Evolutionary conservation across 148 eudicot species (phyloP).

Genomic region (Amaranthus palmeri): DNA sequence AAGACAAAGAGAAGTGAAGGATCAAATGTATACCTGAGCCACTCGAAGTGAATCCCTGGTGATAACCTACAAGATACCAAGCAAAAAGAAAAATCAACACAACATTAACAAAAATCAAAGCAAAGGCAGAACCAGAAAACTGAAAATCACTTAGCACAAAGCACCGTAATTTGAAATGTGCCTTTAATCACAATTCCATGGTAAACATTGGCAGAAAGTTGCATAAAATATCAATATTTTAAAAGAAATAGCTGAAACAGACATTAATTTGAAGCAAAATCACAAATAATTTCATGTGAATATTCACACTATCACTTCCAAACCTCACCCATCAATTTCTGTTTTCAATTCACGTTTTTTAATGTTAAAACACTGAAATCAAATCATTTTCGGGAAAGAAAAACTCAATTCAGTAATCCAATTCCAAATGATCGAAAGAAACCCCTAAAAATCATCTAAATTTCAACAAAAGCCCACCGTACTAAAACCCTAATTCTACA

Average conservation of each 20-base stretch:
- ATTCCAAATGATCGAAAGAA: not conserved
- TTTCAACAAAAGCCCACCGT: not conserved
- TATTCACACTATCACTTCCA: no score
- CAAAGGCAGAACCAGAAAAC: no score
- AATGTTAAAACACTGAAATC: no score
- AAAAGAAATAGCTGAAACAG: not conserved
- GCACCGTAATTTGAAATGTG: not conserved
- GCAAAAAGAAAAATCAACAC: not conserved
- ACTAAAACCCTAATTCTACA: not conserved
- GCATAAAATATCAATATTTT: not conserved
- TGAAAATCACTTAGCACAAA: not conserved
- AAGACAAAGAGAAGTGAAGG: not conserved
- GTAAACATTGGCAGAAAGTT: not conserved
- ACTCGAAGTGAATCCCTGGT: slow-evolving; percentile 55
- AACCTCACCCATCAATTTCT: no score
- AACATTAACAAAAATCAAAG: not conserved
- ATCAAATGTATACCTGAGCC: slow-evolving; percentile 50
- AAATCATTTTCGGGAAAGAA: no score
- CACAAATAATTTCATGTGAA: no score
- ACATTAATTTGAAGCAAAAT: no score
- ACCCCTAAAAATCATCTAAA: not conserved
- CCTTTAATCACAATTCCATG: not conserved
- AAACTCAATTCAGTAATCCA: not conserved
- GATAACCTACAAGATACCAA: slow-evolving; percentile 49
- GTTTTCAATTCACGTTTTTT: no score